Base-by-base conservation (phyloP, 2,329 filamentous ascomycete species). In the Fusarium sp. region DNA sequence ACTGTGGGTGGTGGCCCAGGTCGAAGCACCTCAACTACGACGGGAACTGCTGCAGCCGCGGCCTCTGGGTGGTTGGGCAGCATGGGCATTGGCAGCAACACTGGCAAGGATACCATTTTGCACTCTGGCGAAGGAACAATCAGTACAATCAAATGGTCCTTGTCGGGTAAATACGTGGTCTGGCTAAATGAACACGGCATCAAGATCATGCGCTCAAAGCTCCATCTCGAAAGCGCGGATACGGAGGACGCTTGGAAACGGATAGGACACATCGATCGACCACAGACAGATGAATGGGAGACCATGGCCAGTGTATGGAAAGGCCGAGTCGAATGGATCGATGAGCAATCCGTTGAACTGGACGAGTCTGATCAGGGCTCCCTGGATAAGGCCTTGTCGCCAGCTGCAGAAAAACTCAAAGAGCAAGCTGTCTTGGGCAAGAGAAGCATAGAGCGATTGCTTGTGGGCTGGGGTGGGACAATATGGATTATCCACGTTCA, bases 181-280 rank as follows among this genome's bases (percentile, higher is more conserved):
- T 99, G 97, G 97, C 89, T 97, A 45, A 99, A 98, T 79, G 97
- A 99, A 83, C 93, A 97, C 79, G 97, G 97, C 5, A 97, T 98
- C 81, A 98, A 98, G 82, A 97, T 99, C 70, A 98, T 98, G 95
- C 91, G 97, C 41, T 95, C 95, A 6, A 94, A 97, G 80, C 81
- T 97, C 22, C 91, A 95, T 76, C 87, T 98, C 6, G 94, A 97
- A 7, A 91, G 87, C 72, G 88, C 88, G 14, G 93, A 97, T 79
- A 85, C 89, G 2, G 95, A 98, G 18, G 92, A 93, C 74, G 94
- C 95, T 3, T 99, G 97, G 97, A 97, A 97, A 82, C 90, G 96
- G 11, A 94, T 99, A 72, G 95, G 94, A 27, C 96, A 98, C 80
- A 92, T 97, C 69, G 95, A 97, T 80, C 91, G 95, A 50, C 97